Conservation (phyloP, 1,139 yeast genomes). For the Yamadazyma kanchanaburiensis region DNA sequence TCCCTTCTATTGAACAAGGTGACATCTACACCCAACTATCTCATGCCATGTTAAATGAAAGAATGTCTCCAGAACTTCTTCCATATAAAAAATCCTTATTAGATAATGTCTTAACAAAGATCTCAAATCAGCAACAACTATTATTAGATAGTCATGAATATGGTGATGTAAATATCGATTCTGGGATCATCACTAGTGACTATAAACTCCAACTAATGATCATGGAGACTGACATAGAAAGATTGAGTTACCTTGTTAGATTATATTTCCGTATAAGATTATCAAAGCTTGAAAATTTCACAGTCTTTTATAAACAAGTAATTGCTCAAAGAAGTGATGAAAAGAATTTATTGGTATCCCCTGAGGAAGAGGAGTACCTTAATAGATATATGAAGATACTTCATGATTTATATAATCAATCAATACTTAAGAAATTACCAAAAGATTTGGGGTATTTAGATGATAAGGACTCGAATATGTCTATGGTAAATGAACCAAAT, state of each 20-base stretch:
- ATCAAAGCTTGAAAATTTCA: constrained; percentile 65
- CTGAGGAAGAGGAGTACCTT: constrained; percentile 62
- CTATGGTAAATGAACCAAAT: constrained; percentile 81
- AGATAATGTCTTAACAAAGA: constrained; percentile 51
- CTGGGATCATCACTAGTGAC: constrained; percentile 48
- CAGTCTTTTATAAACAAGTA: constrained; percentile 49
- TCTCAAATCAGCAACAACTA: constrained; percentile 69
- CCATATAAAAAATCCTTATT: constrained; percentile 65
- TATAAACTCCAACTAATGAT: constrained; percentile 78
- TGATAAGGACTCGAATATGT: constrained; percentile 70
- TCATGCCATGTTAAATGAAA: constrained; percentile 75
- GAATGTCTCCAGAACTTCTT: constrained; percentile 79
- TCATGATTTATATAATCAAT: constrained; percentile 60
- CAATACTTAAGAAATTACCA: constrained; percentile 70
- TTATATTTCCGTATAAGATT: constrained; percentile 78
- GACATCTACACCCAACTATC: constrained; percentile 12
- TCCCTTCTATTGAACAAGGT: constrained; percentile 12
- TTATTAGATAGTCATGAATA: constrained; percentile 59
- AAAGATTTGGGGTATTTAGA: constrained; percentile 65
- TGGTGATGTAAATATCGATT: constrained; percentile 39
- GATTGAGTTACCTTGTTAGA: constrained; percentile 76
- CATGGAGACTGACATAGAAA: constrained; percentile 87
- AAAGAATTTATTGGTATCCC: constrained; percentile 40
- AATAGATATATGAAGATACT: constrained; percentile 61
- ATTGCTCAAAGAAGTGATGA: constrained; percentile 16